These are phyloP conservation scores for Candida palmyrensis DNA, from an alignment of 805 yeast species.

Conservation along the genomic window DNA sequence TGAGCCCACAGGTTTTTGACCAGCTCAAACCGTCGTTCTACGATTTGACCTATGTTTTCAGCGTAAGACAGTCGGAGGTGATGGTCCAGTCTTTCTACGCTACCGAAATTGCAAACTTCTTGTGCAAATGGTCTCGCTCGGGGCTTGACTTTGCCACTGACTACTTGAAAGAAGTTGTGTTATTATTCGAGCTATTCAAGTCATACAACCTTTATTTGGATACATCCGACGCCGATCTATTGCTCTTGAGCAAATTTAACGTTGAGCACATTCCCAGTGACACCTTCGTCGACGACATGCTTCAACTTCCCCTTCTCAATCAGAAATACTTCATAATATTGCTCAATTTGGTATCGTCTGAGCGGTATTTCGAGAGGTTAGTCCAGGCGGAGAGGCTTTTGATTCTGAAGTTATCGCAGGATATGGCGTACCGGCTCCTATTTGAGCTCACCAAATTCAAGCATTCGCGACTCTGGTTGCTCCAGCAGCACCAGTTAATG, in stretches of 20 bases:
- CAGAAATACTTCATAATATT: conserved; percentile 20
- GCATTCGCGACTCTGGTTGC: conserved; percentile 16
- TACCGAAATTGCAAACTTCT: conserved; percentile 15
- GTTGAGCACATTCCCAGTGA: conserved; percentile 10
- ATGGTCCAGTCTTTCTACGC: conserved; percentile 8
- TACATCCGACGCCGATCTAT: conserved; percentile 13
- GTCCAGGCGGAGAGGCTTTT: conserved; percentile 8
- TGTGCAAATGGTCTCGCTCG: conserved; percentile 16
- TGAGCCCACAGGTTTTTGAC: conserved; percentile 3
- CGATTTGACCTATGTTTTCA: conserved; percentile 6
- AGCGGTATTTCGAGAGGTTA: conserved; percentile 11
- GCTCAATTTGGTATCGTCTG: conserved; percentile 16
- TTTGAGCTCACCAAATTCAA: conserved; percentile 14
- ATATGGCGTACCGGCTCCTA: conserved; percentile 17
- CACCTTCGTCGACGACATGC: conserved; percentile 8
- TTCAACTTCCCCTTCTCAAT: conserved; percentile 9
- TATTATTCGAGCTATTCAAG: conserved; percentile 11
- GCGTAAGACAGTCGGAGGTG: conserved; percentile 7
- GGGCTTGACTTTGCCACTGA: not conserved
- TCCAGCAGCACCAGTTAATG: conserved; percentile 21
- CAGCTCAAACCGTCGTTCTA: conserved; percentile 6
- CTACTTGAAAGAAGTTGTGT: conserved; percentile 8
- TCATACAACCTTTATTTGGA: conserved; percentile 15
- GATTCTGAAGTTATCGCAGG: conserved; percentile 14
- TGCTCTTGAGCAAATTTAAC: conserved; percentile 15